Conservation (phyloP, 192 early-diverging fungal species). For the Linnemannia exigua region DNA sequence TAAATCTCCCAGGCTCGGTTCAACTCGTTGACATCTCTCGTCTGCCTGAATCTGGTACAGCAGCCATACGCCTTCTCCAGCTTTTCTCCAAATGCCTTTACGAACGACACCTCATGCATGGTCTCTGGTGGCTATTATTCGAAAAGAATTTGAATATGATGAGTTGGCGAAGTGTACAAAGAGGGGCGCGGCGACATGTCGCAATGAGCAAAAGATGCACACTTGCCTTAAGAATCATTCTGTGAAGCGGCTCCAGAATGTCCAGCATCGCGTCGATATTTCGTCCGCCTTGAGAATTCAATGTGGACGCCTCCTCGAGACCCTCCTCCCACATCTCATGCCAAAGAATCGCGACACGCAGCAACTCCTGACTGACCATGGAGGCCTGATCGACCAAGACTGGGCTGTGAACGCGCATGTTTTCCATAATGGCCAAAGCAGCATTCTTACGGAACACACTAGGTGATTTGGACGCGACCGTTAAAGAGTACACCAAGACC, state of each 20-base stretch:
- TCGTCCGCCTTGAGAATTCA: constrained; percentile 75
- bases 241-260: constrained; percentile 72
- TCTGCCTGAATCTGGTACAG: constrained; percentile 80
- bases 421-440: constrained; percentile 91
- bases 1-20: constrained; percentile 96
- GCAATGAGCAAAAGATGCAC: neutral
- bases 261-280: constrained; percentile 89
- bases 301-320: constrained; percentile 84
- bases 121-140: constrained; percentile 83
- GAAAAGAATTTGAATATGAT: no score
- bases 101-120: constrained; percentile 88
- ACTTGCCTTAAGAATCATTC: constrained; percentile 39
- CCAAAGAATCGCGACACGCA: constrained; percentile 94
- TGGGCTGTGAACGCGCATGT: constrained; percentile 87
- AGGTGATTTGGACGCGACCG: constrained; percentile 95
- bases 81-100: constrained; percentile 89
- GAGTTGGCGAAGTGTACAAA: neutral
- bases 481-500: constrained; percentile 95
- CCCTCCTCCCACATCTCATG: constrained; percentile 98
- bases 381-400: constrained; percentile 92
- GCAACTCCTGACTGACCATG: constrained; percentile 94
- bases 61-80: constrained; percentile 88
- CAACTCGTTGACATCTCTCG: constrained; percentile 81
- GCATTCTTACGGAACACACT: constrained; percentile 80
- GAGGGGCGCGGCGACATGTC: no score